Evolutionary conservation across 306 rosid genomes (phyloP), one percentile per base, ranked within the genome.

Genomic region (Acacia confusa): DNA sequence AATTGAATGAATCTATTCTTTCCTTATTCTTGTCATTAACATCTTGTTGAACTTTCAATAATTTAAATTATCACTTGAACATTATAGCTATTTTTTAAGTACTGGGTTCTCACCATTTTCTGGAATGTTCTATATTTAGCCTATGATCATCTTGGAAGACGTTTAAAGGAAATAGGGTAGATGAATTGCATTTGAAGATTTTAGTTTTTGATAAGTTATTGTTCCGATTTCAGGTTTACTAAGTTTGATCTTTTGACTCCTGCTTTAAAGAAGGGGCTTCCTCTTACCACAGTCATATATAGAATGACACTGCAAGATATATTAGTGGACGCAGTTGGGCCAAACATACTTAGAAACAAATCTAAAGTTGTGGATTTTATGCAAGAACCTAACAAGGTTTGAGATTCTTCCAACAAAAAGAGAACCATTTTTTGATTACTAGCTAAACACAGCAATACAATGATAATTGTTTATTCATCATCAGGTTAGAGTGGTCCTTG

Each of bases 281-380:
- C 88, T 38, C 40, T 65, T 41, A 87, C 88, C 43, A 52, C 72
- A 64, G 86, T 87, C 69, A 79, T 87, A 75, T 87, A 84, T 36
- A 87, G 90, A 76, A 87, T 87, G 84, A 55, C 77, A 45, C 84
- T 87, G 74, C 88, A 84, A 84, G 90, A 84, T 66, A 87, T 87
- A 70, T 66, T 84, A 82, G 85, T 87, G 28, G 75, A 82, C 67
- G 86, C 90, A 53, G 78, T 84, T 81, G 90, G 88, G 58, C 61
- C 86, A 43, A 48, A 84, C 70, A 87, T 87, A 53, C 73, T 87
- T 22, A 84, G 53, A 78, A 87, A 84, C 84, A 82, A 84, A 52
- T 84, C 84, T 30, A 84, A 84, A 87, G 90, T 87, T 44, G 90
- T 87, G 81, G 82, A 81, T 58, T 87, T 87, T 52, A 40, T 75